Conservation (phyloP, 2,329 filamentous ascomycete species). For the Aspergillus texensis region DNA sequence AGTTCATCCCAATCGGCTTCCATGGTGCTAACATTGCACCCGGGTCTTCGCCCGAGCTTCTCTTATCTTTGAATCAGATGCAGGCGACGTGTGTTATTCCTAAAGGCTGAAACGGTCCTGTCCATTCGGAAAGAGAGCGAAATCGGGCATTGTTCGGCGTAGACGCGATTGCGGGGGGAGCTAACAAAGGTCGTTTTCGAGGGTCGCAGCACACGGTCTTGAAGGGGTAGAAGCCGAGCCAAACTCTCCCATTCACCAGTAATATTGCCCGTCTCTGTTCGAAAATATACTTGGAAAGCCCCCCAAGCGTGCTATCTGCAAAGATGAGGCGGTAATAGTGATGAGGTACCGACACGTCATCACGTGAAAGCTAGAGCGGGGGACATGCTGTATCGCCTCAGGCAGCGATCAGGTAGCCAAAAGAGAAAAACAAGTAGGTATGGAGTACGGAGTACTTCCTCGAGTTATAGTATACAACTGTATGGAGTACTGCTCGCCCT, state of each 20-base stretch:
- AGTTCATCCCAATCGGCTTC: slow-evolving; percentile 64
- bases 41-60: slow-evolving; percentile 12
- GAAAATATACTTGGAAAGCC: background rate
- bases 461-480: too few relatives aligned
- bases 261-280: background rate
- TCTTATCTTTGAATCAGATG: background rate
- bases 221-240: background rate
- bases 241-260: background rate
- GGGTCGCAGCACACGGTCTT: background rate
- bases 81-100: background rate
- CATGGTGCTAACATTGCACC: slow-evolving; percentile 37
- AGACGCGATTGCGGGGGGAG: slow-evolving; percentile 40
- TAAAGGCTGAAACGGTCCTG: slow-evolving; percentile 26
- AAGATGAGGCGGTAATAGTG: background rate
- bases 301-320: background rate
- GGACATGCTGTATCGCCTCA: background rate
- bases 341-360: slow-evolving; percentile 14
- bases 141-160: slow-evolving; percentile 37
- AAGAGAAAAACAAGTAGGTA: background rate
- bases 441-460: too few relatives aligned
- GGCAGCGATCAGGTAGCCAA: background rate
- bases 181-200: slow-evolving; percentile 17
- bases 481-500: background rate
- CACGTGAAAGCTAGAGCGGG: slow-evolving; percentile 11
- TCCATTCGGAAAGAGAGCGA: slow-evolving; percentile 35